Conservation (phyloP, 768 basidiomycete species). For the Tulasnella sp. region DNA sequence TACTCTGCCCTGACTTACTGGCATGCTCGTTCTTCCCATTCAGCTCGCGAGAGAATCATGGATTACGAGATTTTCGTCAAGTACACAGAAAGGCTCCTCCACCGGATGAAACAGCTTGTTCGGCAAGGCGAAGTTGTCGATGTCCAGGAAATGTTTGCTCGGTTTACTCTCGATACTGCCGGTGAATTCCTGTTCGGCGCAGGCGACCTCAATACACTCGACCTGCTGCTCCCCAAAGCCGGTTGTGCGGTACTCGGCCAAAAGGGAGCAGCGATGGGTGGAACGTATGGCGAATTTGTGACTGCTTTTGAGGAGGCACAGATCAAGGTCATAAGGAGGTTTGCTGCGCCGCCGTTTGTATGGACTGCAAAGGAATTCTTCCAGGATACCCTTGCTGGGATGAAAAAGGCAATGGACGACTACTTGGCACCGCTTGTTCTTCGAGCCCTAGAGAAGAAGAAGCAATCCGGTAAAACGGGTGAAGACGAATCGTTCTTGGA, state of each 20-base stretch:
- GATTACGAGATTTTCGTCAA: slow-evolving; percentile 20
- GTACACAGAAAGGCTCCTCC: slow-evolving; percentile 17
- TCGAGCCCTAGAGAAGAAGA: too few species aligned
- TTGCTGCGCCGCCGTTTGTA: neutral
- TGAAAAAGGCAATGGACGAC: neutral
- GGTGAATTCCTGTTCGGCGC: slow-evolving; percentile 17
- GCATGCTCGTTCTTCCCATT: slow-evolving; percentile 14
- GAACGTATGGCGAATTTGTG: slow-evolving; percentile 11
- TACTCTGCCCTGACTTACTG: neutral
- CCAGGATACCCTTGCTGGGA: neutral
- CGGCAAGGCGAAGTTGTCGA: slow-evolving; percentile 19
- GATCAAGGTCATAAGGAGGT: neutral
- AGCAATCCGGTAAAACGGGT: slow-evolving; percentile 2
- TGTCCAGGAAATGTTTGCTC: slow-evolving; percentile 17
- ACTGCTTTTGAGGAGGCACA: slow-evolving; percentile 15
- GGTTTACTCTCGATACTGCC: slow-evolving; percentile 18
- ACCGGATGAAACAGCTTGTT: neutral
- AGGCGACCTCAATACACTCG: slow-evolving; percentile 13
- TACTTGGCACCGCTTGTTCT: slow-evolving; percentile 9
- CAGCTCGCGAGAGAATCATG: slow-evolving; percentile 19
- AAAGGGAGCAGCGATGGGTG: slow-evolving; percentile 3
- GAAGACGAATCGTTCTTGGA: slow-evolving; percentile 23
- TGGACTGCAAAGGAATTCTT: slow-evolving; percentile 13
- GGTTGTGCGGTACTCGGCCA: too few species aligned
- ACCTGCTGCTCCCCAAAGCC: slow-evolving; percentile 10